Evolutionary conservation across 352 stramenopile genomes (phyloP), one percentile per base, ranked within the genome.

Genomic region (Phytophthora meadii): DNA sequence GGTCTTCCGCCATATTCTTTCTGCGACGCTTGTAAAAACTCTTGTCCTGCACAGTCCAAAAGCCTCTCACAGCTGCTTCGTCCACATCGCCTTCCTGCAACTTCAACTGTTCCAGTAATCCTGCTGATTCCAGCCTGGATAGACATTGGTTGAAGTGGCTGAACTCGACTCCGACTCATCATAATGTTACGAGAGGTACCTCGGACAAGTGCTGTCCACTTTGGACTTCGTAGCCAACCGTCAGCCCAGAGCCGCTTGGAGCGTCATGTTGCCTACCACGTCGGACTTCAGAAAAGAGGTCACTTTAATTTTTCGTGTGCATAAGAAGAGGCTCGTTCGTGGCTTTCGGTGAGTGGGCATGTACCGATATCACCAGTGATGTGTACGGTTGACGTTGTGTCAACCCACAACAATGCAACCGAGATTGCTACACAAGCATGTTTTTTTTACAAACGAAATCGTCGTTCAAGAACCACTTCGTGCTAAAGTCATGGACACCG

Each of bases 391-490:
- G 8, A 36, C 32, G 54, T 47, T 37, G 54, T 48, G 32, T 54
- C 42, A 24, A 62, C 42, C 24, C 19, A 36, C 54, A 36, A 54
- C 22, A 54, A 40, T 24, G 54, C 54, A 62, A 62, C 42, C 27
- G n/a, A 36, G 30, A 36, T 36, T 36, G 30, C 30, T 36, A 36
- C 30, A 36, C 30, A 36, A 36, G n/a, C n/a, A n/a, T n/a, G 7
- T 8, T 4, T 8, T 36, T 22, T 36, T 36, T 36, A 36, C 30
- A 36, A 36, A 12, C 9, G 30, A 36, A 36, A 10, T 36, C 9
- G 30, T 36, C 30, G 8, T 36, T 36, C 30, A 12, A 14, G 30
- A 36, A 36, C 30, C 30, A 36, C 30, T 14, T 4, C 9, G 30
- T 36, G 30, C 30, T 36, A 8, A 36, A 36, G 6, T 25, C 15